Base-by-base conservation (phyloP, 176 grass and related monocot genomes). In the Neostapfia colusana region DNA sequence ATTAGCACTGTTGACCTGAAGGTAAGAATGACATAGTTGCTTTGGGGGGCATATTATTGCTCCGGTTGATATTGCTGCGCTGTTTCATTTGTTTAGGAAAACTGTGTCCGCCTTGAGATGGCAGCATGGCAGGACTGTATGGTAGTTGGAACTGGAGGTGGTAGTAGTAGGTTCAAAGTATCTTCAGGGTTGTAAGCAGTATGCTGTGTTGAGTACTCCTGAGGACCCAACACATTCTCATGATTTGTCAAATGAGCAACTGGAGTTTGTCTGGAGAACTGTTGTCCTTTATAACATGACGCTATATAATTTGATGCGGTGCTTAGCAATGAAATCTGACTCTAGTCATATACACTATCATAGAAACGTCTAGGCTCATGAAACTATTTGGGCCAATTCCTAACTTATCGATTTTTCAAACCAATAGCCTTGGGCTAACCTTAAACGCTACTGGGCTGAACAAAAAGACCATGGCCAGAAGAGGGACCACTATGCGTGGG, bases 11-110 rank as follows among this genome's bases (percentile, higher is more conserved):
- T 78, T 81, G 25, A 49, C 26, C 66, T 86, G 78, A 60, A 76
- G 48, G 74, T 77, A 79, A 57, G 79, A 73, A 74, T 67, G 62
- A 46, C 35, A 55, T 87, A 87, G 64, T 56, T 87, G 67, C 72
- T 84, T 70, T 83, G 87, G 70, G 83, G 14, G 24, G 48, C 39
- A 37, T 75, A 82, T 55, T 81, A 85, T 25, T 78, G 67, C 58
- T 90, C 83, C 20, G 83, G 79, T 54, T 84, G 85, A 85, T 88
- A 93, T 7, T 79, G 68, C 54, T 88, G n/a, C n/a, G 85, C 45
- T 97, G 87, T 18, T 49, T 90, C 26, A 36, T 59, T 69, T 93
- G 90, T 23, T 10, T 61, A 56, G 69, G 21, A 4, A 84, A 74
- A 79, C 45, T 79, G n/a, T 79, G 78, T 28, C 74, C 75, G 76